phyloP scores from a whole-genome alignment of 805 yeast genomes.

The Zygotorulaspora danielsina region DNA sequence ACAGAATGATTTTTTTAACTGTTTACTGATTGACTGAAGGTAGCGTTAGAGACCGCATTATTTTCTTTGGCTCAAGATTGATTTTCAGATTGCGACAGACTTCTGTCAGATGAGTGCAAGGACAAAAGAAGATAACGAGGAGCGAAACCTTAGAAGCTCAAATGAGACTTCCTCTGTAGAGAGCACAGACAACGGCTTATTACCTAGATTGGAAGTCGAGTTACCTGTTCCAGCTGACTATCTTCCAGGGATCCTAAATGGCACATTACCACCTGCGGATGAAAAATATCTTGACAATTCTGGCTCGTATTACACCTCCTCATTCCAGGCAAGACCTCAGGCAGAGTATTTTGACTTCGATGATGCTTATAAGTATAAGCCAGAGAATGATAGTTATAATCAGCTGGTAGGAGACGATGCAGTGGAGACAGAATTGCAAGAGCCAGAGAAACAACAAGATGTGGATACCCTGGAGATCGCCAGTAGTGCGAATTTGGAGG shows the following conservation, averaged over 20 bases:
- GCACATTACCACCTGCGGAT: constrained; percentile 7
- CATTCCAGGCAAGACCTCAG: constrained; percentile 24
- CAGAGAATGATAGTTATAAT: constrained; percentile 1
- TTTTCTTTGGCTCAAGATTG: too few species aligned
- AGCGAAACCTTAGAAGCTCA: not conserved
- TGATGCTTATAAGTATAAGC: constrained; percentile 13
- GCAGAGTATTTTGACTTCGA: constrained; percentile 30
- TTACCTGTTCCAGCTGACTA: constrained; percentile 1
- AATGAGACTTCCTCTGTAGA: not conserved
- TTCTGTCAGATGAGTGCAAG: not conserved
- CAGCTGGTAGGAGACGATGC: not conserved
- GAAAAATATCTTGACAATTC: constrained; percentile 13
- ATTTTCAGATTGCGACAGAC: not conserved
- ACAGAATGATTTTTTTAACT: too few species aligned
- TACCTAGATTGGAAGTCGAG: not conserved
- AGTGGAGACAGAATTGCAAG: not conserved
- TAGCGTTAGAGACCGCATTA: too few species aligned
- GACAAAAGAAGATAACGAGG: not conserved
- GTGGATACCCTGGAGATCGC: constrained; percentile 1
- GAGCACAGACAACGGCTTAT: not conserved
- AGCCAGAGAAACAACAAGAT: constrained; percentile 3
- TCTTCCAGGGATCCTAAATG: constrained; percentile 4
- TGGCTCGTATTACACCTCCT: constrained; percentile 22
- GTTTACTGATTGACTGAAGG: too few species aligned
- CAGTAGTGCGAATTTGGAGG: constrained; percentile 9